Conservation (phyloP, 257 asterid genomes). For the Marsdenia floribunda region DNA sequence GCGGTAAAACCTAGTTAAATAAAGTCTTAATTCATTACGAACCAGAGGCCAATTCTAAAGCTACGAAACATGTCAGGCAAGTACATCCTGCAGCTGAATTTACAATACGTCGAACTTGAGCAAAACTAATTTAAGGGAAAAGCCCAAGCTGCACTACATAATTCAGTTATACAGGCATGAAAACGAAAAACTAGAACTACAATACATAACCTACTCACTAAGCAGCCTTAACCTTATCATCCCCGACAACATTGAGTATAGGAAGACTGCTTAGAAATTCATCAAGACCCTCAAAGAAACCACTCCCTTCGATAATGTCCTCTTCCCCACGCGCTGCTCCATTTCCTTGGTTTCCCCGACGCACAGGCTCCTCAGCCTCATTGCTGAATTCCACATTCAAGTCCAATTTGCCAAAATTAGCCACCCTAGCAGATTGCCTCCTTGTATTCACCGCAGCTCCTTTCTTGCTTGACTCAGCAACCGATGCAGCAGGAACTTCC, state of each 20-base stretch:
- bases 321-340: slow-evolving; percentile 69
- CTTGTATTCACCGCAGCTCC: slow-evolving; percentile 35
- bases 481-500: slow-evolving; percentile 31
- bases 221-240: slow-evolving; percentile 79
- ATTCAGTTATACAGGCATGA: slow-evolving; percentile 32
- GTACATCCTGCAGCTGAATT: slow-evolving; percentile 16
- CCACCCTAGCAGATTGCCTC: slow-evolving; percentile 68
- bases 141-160: slow-evolving; percentile 33
- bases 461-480: slow-evolving; percentile 47
- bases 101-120: slow-evolving; percentile 16
- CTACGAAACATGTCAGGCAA: slow-evolving; percentile 4
- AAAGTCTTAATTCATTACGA: slow-evolving; percentile 12
- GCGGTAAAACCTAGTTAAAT: background rate
- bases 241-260: slow-evolving; percentile 69
- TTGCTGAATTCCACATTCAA: slow-evolving; percentile 90
- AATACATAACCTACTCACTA: slow-evolving; percentile 35
- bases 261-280: slow-evolving; percentile 92
- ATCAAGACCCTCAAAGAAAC: slow-evolving; percentile 94
- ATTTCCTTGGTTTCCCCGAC: slow-evolving; percentile 44
- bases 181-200: slow-evolving; percentile 40
- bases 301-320: slow-evolving; percentile 81
- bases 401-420: slow-evolving; percentile 70
- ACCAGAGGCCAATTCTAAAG: slow-evolving; percentile 16
- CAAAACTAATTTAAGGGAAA: slow-evolving; percentile 17
- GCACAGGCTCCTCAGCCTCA: slow-evolving; percentile 73